These are phyloP conservation scores for Camillea tinctor DNA, from an alignment of 2,329 filamentous ascomycete species.

Conservation along the genomic window DNA sequence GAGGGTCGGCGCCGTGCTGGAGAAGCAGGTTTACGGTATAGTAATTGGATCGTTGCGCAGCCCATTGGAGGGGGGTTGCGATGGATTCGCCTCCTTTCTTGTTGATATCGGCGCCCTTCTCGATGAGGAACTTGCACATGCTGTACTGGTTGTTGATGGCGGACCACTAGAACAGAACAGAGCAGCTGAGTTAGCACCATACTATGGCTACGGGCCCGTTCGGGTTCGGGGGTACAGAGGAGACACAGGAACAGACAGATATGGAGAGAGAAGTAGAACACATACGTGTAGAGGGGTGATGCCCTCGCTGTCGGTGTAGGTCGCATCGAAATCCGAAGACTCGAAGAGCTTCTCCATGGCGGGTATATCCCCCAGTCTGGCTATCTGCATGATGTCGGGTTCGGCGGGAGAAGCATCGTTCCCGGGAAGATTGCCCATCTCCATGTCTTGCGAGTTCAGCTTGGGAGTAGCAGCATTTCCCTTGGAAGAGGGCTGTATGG, in stretches of 20 bases:
- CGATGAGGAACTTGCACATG: slow-evolving; percentile 93
- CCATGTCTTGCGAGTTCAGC: slow-evolving; percentile 54
- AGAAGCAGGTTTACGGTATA: slow-evolving; percentile 93
- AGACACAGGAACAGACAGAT: not conserved
- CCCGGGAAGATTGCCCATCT: slow-evolving; percentile 50
- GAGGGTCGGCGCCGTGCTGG: slow-evolving; percentile 85
- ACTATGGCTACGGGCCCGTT: no score
- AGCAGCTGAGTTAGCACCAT: slow-evolving; percentile 15
- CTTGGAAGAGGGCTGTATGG: slow-evolving; percentile 57
- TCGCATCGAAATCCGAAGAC: slow-evolving; percentile 75
- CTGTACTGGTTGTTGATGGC: slow-evolving; percentile 98
- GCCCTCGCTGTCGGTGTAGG: slow-evolving; percentile 83
- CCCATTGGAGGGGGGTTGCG: slow-evolving; percentile 94
- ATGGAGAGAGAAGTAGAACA: slow-evolving; percentile 23
- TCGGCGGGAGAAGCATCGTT: slow-evolving; percentile 44
- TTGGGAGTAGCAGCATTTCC: slow-evolving; percentile 52
- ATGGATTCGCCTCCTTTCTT: slow-evolving; percentile 93
- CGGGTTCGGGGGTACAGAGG: no score
- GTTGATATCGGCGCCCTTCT: slow-evolving; percentile 83
- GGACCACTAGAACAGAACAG: slow-evolving; percentile 70
- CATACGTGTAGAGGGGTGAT: slow-evolving; percentile 93
- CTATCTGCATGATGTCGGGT: slow-evolving; percentile 93
- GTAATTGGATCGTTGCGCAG: slow-evolving; percentile 93
- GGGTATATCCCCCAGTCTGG: slow-evolving; percentile 79
- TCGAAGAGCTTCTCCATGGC: slow-evolving; percentile 91